Base-by-base conservation (phyloP, 169 alveolate species). In the Ichthyophthirius multifiliis region DNA sequence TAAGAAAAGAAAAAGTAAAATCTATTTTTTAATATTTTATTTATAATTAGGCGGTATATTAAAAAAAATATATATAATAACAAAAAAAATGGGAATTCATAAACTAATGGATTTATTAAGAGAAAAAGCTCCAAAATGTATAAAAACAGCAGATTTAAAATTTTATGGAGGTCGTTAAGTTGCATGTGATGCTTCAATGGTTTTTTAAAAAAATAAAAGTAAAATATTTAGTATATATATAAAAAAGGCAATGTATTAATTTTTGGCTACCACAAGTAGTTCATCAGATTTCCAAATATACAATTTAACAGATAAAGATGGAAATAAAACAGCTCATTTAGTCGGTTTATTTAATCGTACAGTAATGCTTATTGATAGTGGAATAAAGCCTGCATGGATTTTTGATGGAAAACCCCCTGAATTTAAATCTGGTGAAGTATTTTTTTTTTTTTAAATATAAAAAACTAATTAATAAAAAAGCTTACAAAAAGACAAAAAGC, bases 331-430 rank as follows among this genome's bases (percentile, higher is more conserved):
- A 9, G 93, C 91, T n/a, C 95, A 89, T 76, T 77, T 90, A 63
- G 84, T 83, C n/a, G 94, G 98, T 62, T 85, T 97, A 41, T 89
- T 96, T 76, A 98, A 96, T 65, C 41, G 94, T 27, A 85, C 94
- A 16, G 65, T 89, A 37, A 83, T 87, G 84, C 76, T 92, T 55
- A 74, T 90, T 63, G 95, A 93, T 76, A 88, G 91, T 79, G 94
- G 99, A 15, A 92, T 98, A 43, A 94, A 94, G 65, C 99, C 99
- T 4, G 91, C 97, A 16, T 98, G 98, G 95, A 99, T 98, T 16
- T 98, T 98, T 87, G 99, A 98, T 85, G 99, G 99, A n/a, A 95
- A 92, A 37, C 99, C 99, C 13, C 99, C 99, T 10, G 98, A 94
- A 65, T 82, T 95, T 65, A 98, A 90, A 67, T 39, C 45, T 23